Conservation (phyloP, 2,329 filamentous ascomycete genomes). For the Grosmannia clavigera region DNA sequence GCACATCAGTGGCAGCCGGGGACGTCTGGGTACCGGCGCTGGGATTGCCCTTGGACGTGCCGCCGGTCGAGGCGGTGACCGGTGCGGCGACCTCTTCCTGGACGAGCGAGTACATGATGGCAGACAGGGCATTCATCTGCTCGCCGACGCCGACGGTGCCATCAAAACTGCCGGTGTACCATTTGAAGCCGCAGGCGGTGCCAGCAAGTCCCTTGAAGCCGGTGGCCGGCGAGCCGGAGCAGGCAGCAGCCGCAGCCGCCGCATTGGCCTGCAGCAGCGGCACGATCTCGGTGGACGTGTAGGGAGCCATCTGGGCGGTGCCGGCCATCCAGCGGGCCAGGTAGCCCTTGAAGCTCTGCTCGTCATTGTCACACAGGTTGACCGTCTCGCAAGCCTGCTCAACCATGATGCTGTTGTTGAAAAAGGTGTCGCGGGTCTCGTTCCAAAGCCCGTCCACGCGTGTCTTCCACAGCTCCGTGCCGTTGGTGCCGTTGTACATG, state of each 20-base stretch:
- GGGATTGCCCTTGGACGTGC: constrained; percentile 42
- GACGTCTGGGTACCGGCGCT: constrained; percentile 27
- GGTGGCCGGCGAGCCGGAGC: constrained; percentile 30
- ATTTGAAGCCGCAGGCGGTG: constrained; percentile 56
- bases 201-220: constrained; percentile 39
- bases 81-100: constrained; percentile 25
- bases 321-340: constrained; percentile 53
- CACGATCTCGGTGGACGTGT: constrained; percentile 35
- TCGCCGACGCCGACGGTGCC: constrained; percentile 50
- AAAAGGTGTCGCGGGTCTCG: constrained; percentile 42
- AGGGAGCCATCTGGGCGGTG: constrained; percentile 41
- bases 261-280: constrained; percentile 40
- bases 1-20: constrained; percentile 7
- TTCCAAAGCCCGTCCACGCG: constrained; percentile 47
- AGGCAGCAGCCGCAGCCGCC: constrained; percentile 36
- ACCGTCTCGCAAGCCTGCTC: constrained; percentile 55
- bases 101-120: constrained; percentile 49
- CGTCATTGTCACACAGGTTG: constrained; percentile 54
- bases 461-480: constrained; percentile 37
- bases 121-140: constrained; percentile 55
- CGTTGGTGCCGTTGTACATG: constrained; percentile 50
- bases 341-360: constrained; percentile 67
- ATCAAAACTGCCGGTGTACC: constrained; percentile 46
- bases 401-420: constrained; percentile 40
- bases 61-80: constrained; percentile 42